A percentile compares a stretch with the other conserved stretches of the same genome.
Conservation (phyloP, 495 filamentous ascomycete species). For the Choiromyces venosus region DNA sequence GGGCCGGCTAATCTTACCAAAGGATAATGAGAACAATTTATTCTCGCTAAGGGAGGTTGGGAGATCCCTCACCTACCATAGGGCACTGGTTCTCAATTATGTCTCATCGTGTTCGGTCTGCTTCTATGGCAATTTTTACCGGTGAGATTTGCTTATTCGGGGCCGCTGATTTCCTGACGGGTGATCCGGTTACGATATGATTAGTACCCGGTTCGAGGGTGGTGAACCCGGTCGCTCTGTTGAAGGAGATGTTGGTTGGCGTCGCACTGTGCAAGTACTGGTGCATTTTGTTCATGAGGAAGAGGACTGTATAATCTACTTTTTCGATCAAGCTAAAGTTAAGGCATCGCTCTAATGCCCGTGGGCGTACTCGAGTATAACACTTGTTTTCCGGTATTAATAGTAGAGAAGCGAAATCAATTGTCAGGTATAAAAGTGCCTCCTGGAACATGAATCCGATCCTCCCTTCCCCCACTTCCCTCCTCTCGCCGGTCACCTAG, state of each 20-base stretch:
- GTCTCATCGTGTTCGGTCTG: background rate
- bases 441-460: background rate
- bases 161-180: background rate
- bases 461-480: background rate
- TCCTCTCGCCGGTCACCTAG: background rate
- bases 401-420: background rate
- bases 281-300: no score
- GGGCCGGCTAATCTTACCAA: background rate
- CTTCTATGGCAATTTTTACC: background rate
- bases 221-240: background rate
- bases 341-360: background rate
- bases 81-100: background rate
- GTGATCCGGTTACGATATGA: background rate
- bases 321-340: background rate
- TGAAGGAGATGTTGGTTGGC: background rate
- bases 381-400: no score
- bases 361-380: background rate
- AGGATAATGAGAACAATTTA: background rate
- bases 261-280: background rate
- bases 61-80: background rate
- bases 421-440: background rate
- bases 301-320: background rate
- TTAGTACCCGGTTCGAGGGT: background rate
- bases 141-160: background rate
- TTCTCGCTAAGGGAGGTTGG: background rate